Evolutionary conservation across 768 basidiomycete species (phyloP).

Genomic region (Pulveroboletus ravenelii): DNA sequence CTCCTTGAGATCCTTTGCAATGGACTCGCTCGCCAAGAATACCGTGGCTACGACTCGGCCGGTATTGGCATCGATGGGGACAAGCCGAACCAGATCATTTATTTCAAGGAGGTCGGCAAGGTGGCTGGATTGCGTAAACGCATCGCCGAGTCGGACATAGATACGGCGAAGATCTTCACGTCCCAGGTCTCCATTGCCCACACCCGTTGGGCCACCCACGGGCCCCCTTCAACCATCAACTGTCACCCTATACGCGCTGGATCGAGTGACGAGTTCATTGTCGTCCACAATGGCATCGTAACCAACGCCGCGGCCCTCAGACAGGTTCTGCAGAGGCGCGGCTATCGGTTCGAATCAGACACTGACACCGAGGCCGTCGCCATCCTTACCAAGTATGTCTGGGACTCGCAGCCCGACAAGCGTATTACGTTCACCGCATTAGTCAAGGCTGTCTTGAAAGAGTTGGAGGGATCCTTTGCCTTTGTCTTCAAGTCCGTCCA

Average conservation of each 20-base stretch:
- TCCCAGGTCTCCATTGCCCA: conserved; percentile 97
- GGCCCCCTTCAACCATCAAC: conserved; percentile 79
- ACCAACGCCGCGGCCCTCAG: conserved; percentile 89
- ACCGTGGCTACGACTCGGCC: conserved; percentile 97
- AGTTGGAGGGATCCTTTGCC: conserved; percentile 97
- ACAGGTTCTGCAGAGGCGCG: conserved; percentile 91
- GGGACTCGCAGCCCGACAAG: conserved; percentile 87
- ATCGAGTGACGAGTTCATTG: conserved; percentile 71
- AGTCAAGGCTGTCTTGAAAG: conserved; percentile 93
- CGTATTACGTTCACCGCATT: conserved; percentile 84
- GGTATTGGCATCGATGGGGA: conserved; percentile 91
- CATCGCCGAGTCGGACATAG: conserved; percentile 65
- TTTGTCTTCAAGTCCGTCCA: conserved; percentile 98
- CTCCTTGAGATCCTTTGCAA: conserved; percentile 87
- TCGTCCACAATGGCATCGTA: conserved; percentile 99
- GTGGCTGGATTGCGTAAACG: conserved; percentile 89
- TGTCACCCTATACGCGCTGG: conserved; percentile 95
- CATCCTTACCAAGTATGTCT: conserved; percentile 93
- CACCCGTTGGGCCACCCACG: conserved; percentile 99
- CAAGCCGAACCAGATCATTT: conserved; percentile 65
- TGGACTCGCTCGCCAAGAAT: conserved; percentile 92
- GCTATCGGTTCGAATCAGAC: conserved; percentile 90
- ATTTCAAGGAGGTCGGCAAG: conserved; percentile 98
- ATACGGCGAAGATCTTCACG: conserved; percentile 72
- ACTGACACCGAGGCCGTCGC: conserved; percentile 98